phyloP scores from a whole-genome alignment of 345 rosid species.

The Rhodomyrtus tomentosa region DNA sequence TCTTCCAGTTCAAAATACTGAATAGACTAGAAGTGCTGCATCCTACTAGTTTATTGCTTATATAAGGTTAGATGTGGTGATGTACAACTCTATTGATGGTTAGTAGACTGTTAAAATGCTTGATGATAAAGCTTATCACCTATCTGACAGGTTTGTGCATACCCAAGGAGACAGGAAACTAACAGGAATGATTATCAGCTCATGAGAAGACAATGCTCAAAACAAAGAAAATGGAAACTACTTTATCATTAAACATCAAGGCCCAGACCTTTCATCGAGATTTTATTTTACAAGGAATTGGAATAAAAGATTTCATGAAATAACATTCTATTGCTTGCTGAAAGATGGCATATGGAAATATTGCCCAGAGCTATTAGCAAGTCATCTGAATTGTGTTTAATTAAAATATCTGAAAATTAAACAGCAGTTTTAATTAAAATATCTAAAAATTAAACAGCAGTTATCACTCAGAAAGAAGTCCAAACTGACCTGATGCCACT shows the following conservation, averaged over 20 bases:
- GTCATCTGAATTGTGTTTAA: neutral
- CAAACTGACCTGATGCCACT: conserved; percentile 68
- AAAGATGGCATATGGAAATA: neutral
- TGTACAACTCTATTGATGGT: neutral
- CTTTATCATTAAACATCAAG: neutral
- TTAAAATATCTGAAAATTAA: neutral
- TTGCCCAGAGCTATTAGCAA: neutral
- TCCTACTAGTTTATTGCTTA: neutral
- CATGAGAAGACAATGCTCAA: neutral
- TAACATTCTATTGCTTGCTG: neutral
- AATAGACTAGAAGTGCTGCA: neutral
- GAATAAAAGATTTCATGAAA: neutral
- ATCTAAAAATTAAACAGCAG: neutral
- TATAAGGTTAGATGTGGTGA: neutral
- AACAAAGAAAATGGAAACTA: neutral
- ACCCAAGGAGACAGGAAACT: neutral
- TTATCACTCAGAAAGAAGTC: neutral
- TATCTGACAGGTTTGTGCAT: neutral
- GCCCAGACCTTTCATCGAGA: neutral
- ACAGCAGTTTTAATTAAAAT: neutral
- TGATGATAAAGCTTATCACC: neutral
- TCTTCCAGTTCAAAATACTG: neutral
- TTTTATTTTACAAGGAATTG: neutral
- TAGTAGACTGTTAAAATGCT: neutral
- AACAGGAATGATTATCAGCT: neutral